Evolutionary conservation across 495 filamentous ascomycete genomes (phyloP).

Genomic region (Aspergillus nidulans): DNA sequence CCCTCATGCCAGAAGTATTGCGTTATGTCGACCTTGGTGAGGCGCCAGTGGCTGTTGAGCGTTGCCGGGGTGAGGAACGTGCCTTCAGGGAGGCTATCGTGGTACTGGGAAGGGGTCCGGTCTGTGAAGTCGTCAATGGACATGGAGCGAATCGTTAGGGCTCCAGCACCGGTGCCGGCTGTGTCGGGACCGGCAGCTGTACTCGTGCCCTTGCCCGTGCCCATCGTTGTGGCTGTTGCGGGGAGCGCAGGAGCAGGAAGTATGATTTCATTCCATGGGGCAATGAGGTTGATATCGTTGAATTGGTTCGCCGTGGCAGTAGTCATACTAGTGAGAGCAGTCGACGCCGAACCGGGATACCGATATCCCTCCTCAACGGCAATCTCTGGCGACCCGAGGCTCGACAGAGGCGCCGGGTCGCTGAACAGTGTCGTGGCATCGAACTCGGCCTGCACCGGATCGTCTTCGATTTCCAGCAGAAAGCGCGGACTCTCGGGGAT

Average conservation of each 20-base stretch:
- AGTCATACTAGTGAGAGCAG: background rate
- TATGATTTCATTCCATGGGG: conserved; percentile 14
- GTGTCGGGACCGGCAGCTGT: background rate
- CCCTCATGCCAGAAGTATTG: conserved; percentile 48
- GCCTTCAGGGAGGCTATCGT: background rate
- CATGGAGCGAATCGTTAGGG: conserved; percentile 26
- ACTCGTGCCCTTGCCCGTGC: no score
- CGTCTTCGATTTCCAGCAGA: conserved; percentile 48
- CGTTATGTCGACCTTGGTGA: conserved; percentile 37
- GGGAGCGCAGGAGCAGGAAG: conserved; percentile 23
- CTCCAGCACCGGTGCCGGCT: conserved; percentile 10
- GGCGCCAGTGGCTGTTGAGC: conserved; percentile 42
- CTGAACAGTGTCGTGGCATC: conserved; percentile 40
- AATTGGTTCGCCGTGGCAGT: background rate
- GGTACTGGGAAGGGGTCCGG: conserved; percentile 14
- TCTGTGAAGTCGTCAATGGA: conserved; percentile 9
- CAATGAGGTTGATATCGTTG: conserved; percentile 6
- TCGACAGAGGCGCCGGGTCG: conserved; percentile 11
- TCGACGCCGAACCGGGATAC: background rate
- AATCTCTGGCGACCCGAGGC: background rate
- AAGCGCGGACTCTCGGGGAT: conserved; percentile 62
- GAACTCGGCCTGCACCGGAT: conserved; percentile 43
- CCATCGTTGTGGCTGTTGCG: conserved; percentile 4
- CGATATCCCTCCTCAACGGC: background rate
- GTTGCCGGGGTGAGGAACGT: conserved; percentile 27